Evolutionary conservation across 495 filamentous ascomycete species (phyloP).

Genomic region (Lasiosphaeria ovina): DNA sequence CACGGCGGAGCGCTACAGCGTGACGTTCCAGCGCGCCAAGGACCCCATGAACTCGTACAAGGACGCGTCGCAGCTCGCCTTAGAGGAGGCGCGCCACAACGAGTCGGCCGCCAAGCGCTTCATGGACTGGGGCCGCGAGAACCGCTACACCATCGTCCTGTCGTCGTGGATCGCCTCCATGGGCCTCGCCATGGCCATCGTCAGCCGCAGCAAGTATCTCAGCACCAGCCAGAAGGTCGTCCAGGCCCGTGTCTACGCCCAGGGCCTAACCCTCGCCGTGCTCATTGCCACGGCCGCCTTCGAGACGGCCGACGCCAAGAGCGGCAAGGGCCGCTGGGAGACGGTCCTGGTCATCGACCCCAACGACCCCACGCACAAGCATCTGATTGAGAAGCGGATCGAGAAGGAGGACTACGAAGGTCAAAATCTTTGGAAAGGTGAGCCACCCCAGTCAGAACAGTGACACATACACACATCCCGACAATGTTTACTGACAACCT

Average conservation of each 20-base stretch:
- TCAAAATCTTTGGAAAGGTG: conserved; percentile 85
- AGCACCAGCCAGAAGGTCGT: conserved; percentile 85
- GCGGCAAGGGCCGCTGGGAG: conserved; percentile 73
- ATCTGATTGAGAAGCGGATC: conserved; percentile 67
- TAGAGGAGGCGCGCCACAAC: conserved; percentile 44
- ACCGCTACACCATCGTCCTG: conserved; percentile 88
- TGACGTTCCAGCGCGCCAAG: conserved; percentile 65
- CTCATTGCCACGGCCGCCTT: conserved; percentile 83
- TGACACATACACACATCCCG: too few species aligned
- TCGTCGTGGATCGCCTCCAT: conserved; percentile 82
- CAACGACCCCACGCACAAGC: conserved; percentile 67
- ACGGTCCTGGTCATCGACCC: conserved; percentile 71
- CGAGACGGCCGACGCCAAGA: conserved; percentile 79
- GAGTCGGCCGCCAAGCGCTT: conserved; percentile 50
- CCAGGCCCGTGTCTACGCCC: conserved; percentile 97
- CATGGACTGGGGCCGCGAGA: conserved; percentile 61
- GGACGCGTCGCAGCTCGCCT: conserved; percentile 52
- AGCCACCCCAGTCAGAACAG: not conserved
- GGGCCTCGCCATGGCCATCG: conserved; percentile 70
- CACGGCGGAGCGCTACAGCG: conserved; percentile 75
- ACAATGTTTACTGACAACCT: conserved; percentile 15
- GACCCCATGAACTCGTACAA: conserved; percentile 66
- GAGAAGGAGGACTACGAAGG: conserved; percentile 71
- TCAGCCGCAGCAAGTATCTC: conserved; percentile 75
- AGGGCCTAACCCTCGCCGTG: conserved; percentile 87